Evolutionary conservation across 106 monocot species (phyloP), one percentile per base, ranked within the genome.

Genomic region (Triglochin maritima): DNA sequence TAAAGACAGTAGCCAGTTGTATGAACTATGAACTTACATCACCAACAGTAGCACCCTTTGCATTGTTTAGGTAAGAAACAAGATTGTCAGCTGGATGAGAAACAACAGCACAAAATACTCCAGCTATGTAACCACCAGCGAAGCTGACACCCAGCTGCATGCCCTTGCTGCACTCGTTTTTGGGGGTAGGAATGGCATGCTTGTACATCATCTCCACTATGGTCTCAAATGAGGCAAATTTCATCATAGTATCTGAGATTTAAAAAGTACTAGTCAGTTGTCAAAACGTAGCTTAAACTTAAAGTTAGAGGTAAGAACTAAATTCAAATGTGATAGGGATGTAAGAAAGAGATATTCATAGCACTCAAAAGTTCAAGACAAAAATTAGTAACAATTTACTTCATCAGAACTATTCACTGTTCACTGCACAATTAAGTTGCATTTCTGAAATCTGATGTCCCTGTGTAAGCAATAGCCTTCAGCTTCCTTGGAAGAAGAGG

Each of bases 71-170:
- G 67, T 86, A 86, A 43, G 90, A 90, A 14, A 90, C 84, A 46
- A 90, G 77, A 53, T 86, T 90, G 63, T 90, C 90, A 6, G 90
- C 90, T 2, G 90, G 86, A 60, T 90, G 90, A 44, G 90, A 90
- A 49, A 90, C 74, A 44, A 80, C 44, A 12, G 86, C 86, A 67
- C 90, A 90, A 47, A 90, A 69, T 7, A 90, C 74, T 61, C 90
- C 90, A 43, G 90, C 90, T 50, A 83, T 64, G 72, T 90, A 90
- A 15, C 89, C 89, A 49, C 89, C 86, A 7, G 83, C 81, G 77
- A 90, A 84, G 72, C 90, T 86, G 55, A 90, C 81, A 56, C 81
- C 86, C 9, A 90, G 71, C 64, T 90, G 90, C 57, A 86, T 60
- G 13, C 56, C 7, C 62, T 90, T 81, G 81, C 90, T 90, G 77